phyloP scores from a whole-genome alignment of 1,139 yeast genomes.

The Candida gigantensis region DNA sequence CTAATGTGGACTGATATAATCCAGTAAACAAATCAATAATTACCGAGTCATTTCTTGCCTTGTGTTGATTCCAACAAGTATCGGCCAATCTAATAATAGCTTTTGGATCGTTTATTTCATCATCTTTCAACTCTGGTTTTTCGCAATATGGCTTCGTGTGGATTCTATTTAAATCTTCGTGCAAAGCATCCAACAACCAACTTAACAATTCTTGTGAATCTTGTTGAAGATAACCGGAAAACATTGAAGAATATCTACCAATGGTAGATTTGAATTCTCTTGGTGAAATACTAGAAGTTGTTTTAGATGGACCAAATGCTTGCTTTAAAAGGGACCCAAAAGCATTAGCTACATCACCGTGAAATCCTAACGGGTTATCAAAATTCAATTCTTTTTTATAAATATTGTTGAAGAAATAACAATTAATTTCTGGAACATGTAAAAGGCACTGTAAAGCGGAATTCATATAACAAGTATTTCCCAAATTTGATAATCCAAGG shows the following conservation, averaged over 20 bases:
- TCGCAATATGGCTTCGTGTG: conserved; percentile 81
- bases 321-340: conserved; percentile 68
- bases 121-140: conserved; percentile 76
- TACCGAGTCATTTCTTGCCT: conserved; percentile 79
- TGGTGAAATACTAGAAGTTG: conserved; percentile 48
- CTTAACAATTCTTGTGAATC: conserved; percentile 95
- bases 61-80: conserved; percentile 81
- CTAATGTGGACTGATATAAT: conserved; percentile 80
- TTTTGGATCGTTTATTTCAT: conserved; percentile 53
- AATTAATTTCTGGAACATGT: conserved; percentile 82
- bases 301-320: conserved; percentile 42
- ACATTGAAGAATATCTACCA: conserved; percentile 79
- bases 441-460: conserved; percentile 89
- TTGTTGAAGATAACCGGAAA: conserved; percentile 88
- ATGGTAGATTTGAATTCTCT: conserved; percentile 76
- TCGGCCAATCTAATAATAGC: conserved; percentile 66
- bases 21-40: conserved; percentile 89
- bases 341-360: conserved; percentile 75
- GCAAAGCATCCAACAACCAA: conserved; percentile 86
- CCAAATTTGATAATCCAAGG: conserved; percentile 75
- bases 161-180: conserved; percentile 89
- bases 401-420: conserved; percentile 68
- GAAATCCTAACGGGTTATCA: conserved; percentile 76
- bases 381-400: conserved; percentile 68
- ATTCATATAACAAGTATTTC: conserved; percentile 96